phyloP scores from a whole-genome alignment of 345 rosid genomes.

The Citrus glauca region DNA sequence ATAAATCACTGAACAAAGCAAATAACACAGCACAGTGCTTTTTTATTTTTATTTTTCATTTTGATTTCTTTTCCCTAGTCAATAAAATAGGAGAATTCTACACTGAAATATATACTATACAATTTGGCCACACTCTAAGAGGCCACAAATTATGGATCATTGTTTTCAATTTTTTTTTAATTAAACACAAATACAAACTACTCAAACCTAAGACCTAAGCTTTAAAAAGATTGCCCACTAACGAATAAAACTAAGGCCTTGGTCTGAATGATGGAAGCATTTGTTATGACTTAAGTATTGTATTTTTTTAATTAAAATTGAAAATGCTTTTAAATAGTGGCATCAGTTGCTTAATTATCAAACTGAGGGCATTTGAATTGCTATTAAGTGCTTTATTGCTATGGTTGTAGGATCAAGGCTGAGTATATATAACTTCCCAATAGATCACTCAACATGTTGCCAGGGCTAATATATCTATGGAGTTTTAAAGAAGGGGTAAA shows the following conservation, averaged over 20 bases:
- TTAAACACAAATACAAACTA: too few relatives aligned
- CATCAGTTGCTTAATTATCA: background rate
- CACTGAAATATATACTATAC: background rate
- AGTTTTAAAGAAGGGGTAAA: too few relatives aligned
- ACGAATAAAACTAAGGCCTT: too few relatives aligned
- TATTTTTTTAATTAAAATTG: too few relatives aligned
- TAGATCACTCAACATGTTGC: too few relatives aligned
- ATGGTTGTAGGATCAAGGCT: background rate
- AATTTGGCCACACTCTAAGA: background rate
- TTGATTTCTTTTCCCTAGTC: background rate
- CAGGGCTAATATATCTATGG: too few relatives aligned
- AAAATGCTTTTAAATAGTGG: too few relatives aligned
- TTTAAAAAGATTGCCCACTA: too few relatives aligned
- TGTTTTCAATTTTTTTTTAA: background rate
- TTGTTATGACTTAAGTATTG: too few relatives aligned
- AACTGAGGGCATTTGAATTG: background rate
- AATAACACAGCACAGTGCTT: background rate
- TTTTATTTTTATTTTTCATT: background rate
- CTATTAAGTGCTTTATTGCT: background rate
- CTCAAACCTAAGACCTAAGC: too few relatives aligned
- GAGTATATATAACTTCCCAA: background rate
- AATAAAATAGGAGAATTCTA: background rate
- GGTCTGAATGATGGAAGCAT: too few relatives aligned
- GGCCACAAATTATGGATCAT: slow-evolving; percentile 4
- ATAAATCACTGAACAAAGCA: background rate